A percentile compares a stretch with the other conserved stretches of the same genome.
These are phyloP conservation scores for Solanum virginianum DNA, from an alignment of 257 asterid genomes.

Conservation along the genomic window DNA sequence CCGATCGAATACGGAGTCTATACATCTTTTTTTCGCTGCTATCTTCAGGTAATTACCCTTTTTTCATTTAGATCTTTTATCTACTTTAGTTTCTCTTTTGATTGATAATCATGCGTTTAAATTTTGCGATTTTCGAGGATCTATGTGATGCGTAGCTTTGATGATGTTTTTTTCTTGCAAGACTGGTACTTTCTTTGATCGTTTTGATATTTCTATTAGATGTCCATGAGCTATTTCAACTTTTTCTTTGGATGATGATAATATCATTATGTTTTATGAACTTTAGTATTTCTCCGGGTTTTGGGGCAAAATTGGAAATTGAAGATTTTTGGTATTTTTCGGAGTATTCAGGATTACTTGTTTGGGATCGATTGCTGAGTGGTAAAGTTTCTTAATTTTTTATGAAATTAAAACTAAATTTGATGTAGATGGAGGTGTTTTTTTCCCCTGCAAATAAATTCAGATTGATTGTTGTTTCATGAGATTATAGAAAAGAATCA, in stretches of 20 bases:
- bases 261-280: background rate
- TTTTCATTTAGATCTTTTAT: background rate
- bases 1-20: background rate
- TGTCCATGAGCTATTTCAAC: background rate
- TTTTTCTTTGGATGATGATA: background rate
- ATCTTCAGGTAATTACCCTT: background rate
- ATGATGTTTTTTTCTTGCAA: background rate
- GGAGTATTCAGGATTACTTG: background rate
- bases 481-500: background rate
- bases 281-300: background rate
- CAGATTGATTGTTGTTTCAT: background rate
- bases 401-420: background rate
- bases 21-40: background rate
- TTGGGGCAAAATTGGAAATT: background rate
- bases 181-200: background rate
- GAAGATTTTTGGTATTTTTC: background rate
- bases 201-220: background rate
- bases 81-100: background rate
- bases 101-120: background rate
- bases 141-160: background rate
- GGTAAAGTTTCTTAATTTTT: background rate
- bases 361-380: background rate
- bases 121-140: background rate
- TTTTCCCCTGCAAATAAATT: background rate
- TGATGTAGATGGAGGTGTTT: background rate